These are phyloP conservation scores for Cladobotryum mycophilum DNA, from an alignment of 2,329 filamentous ascomycete species.

Conservation along the genomic window DNA sequence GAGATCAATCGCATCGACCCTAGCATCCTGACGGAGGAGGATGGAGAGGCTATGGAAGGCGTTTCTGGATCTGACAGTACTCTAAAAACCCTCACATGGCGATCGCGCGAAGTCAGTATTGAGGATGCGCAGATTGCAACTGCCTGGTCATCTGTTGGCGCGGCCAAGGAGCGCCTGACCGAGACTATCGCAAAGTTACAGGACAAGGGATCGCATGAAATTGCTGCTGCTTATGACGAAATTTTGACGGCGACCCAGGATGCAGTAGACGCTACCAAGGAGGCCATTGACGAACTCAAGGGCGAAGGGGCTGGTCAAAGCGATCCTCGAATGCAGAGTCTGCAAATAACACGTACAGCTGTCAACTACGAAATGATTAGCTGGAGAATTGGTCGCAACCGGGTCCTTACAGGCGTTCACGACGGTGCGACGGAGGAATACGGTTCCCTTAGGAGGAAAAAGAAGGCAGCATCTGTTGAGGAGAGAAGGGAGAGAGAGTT, in stretches of 20 bases:
- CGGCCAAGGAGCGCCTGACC: constrained; percentile 44
- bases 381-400: constrained; percentile 90
- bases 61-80: constrained; percentile 46
- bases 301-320: constrained; percentile 78
- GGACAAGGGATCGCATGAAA: constrained; percentile 52
- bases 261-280: constrained; percentile 86
- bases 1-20: constrained; percentile 67
- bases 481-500: constrained; percentile 51
- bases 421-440: constrained; percentile 64
- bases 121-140: constrained; percentile 90
- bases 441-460: constrained; percentile 46
- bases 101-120: constrained; percentile 75
- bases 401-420: constrained; percentile 74
- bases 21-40: constrained; percentile 54
- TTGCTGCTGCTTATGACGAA: constrained; percentile 83
- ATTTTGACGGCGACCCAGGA: constrained; percentile 89
- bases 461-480: constrained; percentile 33
- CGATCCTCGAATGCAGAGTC: constrained; percentile 80
- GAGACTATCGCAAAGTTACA: constrained; percentile 40
- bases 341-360: constrained; percentile 87
- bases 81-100: constrained; percentile 77
- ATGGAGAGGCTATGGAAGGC: constrained; percentile 42
- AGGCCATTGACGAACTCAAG: constrained; percentile 83
- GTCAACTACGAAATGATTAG: constrained; percentile 92
- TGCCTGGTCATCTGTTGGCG: constrained; percentile 65